phyloP scores from a whole-genome alignment of 1,284 basidiomycete genomes.

The Coniferiporia weirii region DNA sequence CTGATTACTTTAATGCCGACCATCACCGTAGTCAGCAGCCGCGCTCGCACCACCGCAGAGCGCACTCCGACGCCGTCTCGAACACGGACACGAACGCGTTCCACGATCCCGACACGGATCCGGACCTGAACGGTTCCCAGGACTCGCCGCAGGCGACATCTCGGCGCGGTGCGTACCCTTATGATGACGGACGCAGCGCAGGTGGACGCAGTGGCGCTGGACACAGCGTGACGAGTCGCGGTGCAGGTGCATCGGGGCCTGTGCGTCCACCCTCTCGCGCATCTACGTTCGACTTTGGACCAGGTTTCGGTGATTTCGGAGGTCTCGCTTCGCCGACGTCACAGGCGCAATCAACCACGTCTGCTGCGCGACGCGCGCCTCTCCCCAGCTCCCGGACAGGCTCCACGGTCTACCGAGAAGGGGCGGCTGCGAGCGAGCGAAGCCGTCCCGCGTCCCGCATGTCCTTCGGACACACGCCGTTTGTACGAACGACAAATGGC shows the following conservation, averaged over 20 bases:
- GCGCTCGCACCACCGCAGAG: not conserved
- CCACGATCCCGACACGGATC: constrained; percentile 2
- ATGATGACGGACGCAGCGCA: not conserved
- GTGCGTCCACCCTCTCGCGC: not conserved
- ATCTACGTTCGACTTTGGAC: not conserved
- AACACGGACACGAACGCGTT: not conserved
- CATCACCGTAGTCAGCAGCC: not conserved
- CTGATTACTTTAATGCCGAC: constrained; percentile 9
- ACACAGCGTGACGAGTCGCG: not conserved
- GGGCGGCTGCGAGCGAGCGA: not conserved
- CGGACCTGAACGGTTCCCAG: not conserved
- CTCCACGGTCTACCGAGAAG: not conserved
- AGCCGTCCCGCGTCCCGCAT: not conserved
- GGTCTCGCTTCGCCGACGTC: not conserved
- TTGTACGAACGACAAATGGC: not conserved
- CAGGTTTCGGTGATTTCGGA: not conserved
- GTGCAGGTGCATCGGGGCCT: not conserved
- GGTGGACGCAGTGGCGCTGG: not conserved
- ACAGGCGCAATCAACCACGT: not conserved
- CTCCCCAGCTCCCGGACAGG: not conserved
- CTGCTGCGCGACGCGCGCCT: not conserved
- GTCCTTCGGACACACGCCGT: constrained; percentile 7
- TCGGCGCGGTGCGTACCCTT: not conserved
- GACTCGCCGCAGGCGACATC: not conserved
- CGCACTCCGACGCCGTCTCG: not conserved